Percentiles rank a stretch among this genome's conserved stretches.
Evolutionary conservation across 768 basidiomycete genomes (phyloP).

Genomic region (Pleurotus pulmonarius): DNA sequence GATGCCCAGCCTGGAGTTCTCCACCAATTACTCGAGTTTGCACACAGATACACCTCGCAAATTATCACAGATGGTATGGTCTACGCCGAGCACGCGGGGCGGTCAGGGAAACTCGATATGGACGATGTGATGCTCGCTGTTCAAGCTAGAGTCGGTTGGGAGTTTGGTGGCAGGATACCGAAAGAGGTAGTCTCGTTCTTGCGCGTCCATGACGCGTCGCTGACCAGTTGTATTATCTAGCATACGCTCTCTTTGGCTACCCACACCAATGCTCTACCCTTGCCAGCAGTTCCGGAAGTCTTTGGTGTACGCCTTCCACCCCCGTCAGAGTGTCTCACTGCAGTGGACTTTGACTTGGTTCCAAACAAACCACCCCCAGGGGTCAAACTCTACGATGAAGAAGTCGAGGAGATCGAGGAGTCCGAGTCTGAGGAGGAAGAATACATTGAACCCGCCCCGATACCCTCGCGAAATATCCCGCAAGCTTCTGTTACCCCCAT

Average conservation of each 20-base stretch:
- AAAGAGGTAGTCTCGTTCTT: constrained; percentile 62
- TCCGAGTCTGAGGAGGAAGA: constrained; percentile 62
- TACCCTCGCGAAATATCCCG: constrained; percentile 31
- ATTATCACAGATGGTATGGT: constrained; percentile 82
- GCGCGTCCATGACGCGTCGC: not conserved
- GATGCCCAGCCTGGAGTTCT: constrained; percentile 85
- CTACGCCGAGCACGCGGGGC: constrained; percentile 84
- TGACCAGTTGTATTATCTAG: constrained; percentile 30
- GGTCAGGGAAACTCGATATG: constrained; percentile 74
- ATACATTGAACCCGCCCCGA: constrained; percentile 67
- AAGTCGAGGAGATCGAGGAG: constrained; percentile 80
- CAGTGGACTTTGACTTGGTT: constrained; percentile 82
- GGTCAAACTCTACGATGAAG: constrained; percentile 73
- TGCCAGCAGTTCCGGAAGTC: constrained; percentile 83
- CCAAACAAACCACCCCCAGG: constrained; percentile 82
- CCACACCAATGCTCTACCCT: constrained; percentile 76
- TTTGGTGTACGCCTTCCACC: constrained; percentile 84
- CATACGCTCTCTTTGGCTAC: constrained; percentile 76
- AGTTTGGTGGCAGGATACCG: constrained; percentile 83
- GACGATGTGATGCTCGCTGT: constrained; percentile 81
- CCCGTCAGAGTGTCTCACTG: constrained; percentile 64
- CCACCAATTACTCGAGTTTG: constrained; percentile 84
- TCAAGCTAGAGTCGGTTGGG: constrained; percentile 90
- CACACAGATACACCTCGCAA: constrained; percentile 80
- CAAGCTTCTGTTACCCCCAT: constrained; percentile 17